Evolutionary conservation across 2,329 filamentous ascomycete species (phyloP).

Genomic region (Nemania bipapillata): DNA sequence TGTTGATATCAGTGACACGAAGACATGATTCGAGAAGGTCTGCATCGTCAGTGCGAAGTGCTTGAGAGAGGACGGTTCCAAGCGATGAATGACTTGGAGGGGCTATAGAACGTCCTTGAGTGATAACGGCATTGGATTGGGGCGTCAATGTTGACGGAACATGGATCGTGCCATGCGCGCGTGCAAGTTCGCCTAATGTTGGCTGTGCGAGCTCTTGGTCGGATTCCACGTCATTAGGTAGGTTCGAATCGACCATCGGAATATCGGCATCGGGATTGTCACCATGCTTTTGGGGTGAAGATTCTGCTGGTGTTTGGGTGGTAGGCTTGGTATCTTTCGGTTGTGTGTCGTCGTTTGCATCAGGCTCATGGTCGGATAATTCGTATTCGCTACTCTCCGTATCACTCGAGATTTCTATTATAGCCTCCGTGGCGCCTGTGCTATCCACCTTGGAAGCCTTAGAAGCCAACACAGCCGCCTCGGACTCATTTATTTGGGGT

Average conservation of each 20-base stretch:
- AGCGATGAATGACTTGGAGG: slow-evolving; percentile 81
- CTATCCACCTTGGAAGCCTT: slow-evolving; percentile 55
- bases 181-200: slow-evolving; percentile 88
- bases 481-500: slow-evolving; percentile 67
- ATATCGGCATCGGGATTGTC: slow-evolving; percentile 49
- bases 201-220: slow-evolving; percentile 66
- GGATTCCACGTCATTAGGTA: slow-evolving; percentile 53
- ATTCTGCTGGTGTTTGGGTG: slow-evolving; percentile 33
- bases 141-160: slow-evolving; percentile 71
- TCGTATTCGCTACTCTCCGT: slow-evolving; percentile 60
- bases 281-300: slow-evolving; percentile 36
- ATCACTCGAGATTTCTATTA: slow-evolving; percentile 70
- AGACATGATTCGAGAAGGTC: slow-evolving; percentile 92
- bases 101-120: slow-evolving; percentile 62
- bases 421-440: slow-evolving; percentile 50
- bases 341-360: slow-evolving; percentile 35
- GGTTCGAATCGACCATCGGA: slow-evolving; percentile 47
- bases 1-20: slow-evolving; percentile 78
- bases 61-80: slow-evolving; percentile 90
- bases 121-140: slow-evolving; percentile 55
- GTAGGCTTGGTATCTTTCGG: slow-evolving; percentile 17
- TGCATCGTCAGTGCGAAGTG: slow-evolving; percentile 89
- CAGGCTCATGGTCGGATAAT: slow-evolving; percentile 58
- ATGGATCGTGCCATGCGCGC: slow-evolving; percentile 78
- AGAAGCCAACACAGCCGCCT: slow-evolving; percentile 62